phyloP scores from a whole-genome alignment of 2,329 filamentous ascomycete genomes.

The Phyllosticta citriasiana region DNA sequence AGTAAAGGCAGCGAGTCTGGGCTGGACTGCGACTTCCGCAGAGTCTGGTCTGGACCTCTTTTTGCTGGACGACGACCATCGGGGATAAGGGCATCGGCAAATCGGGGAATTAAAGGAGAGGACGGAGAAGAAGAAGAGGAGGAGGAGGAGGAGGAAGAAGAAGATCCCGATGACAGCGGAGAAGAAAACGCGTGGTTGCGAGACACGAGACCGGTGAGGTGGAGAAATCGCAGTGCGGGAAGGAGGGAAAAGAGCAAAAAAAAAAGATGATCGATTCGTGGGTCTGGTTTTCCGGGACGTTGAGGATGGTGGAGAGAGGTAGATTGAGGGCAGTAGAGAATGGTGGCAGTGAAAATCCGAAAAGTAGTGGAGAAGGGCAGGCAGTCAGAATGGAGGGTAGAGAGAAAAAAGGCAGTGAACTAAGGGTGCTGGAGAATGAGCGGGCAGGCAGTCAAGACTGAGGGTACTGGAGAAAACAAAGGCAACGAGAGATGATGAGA shows the following conservation, averaged over 20 bases:
- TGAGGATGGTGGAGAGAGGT: not conserved
- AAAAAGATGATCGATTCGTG: not conserved
- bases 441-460: not conserved
- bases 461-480: not conserved
- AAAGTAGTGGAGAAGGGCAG: not conserved
- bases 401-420: not conserved
- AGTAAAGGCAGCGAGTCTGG: not conserved
- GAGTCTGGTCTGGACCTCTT: no score
- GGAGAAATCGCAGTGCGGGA: not conserved
- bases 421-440: not conserved
- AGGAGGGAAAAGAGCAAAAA: not conserved
- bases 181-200: not conserved
- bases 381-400: not conserved
- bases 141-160: not conserved
- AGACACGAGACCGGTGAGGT: not conserved
- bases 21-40: not conserved
- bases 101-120: not conserved
- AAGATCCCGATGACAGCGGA: not conserved
- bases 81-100: not conserved
- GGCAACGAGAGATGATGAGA: not conserved
- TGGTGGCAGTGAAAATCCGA: not conserved
- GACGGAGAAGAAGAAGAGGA: not conserved
- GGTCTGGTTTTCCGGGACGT: not conserved
- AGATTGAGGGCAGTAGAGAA: not conserved
- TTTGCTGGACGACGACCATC: no score